These are phyloP conservation scores for Ilyonectria mors-panacis DNA, from an alignment of 2,329 filamentous ascomycete species.

Conservation along the genomic window DNA sequence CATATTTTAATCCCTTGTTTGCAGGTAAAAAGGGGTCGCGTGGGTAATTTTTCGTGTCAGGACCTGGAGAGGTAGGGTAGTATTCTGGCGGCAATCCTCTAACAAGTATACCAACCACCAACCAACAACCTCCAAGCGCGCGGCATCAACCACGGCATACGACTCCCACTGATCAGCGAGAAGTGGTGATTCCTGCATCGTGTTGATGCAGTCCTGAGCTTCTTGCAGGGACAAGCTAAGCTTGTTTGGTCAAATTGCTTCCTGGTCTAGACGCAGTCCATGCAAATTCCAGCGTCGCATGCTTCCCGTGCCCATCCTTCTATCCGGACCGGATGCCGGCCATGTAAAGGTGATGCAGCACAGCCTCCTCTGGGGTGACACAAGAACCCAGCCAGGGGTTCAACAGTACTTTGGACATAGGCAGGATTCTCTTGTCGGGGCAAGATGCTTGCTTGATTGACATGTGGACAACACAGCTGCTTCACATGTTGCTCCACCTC, in stretches of 20 bases:
- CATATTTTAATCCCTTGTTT: background rate
- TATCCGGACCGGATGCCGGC: constrained; percentile 6
- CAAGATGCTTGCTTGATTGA: background rate
- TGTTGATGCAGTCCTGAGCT: background rate
- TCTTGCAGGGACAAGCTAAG: background rate
- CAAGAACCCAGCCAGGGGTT: background rate
- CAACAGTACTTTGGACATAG: background rate
- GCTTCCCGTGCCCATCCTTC: background rate
- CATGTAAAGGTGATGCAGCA: constrained; percentile 2
- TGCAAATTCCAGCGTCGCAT: background rate
- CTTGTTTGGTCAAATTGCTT: background rate
- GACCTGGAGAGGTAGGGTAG: background rate
- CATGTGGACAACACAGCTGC: background rate
- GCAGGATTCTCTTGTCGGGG: background rate
- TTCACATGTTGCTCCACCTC: background rate
- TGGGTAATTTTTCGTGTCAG: background rate
- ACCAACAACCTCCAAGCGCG: constrained; percentile 1
- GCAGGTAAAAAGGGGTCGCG: background rate
- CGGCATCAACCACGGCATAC: background rate
- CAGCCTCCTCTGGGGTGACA: constrained; percentile 3
- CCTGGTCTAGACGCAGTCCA: background rate
- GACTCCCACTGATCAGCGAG: background rate
- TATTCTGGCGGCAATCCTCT: background rate
- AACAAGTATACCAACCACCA: background rate
- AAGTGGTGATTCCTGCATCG: background rate